These are phyloP conservation scores for Chlamydomonas eustigma DNA, from an alignment of 139 green algal genomes.

Conservation along the genomic window DNA sequence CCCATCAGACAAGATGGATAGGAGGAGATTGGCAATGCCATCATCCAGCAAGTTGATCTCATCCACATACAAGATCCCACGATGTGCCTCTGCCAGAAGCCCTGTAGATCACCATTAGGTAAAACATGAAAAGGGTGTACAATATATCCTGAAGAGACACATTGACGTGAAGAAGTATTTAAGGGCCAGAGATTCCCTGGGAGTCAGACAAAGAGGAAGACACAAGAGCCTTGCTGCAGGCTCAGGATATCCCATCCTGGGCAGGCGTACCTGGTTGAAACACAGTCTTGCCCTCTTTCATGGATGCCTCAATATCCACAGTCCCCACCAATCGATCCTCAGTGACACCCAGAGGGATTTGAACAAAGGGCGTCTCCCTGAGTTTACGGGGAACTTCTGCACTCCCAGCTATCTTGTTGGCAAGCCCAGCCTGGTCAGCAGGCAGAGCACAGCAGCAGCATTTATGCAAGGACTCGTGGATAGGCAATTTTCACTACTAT, in stretches of 20 bases:
- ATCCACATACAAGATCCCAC: conserved; percentile 65
- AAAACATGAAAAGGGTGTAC: too few relatives aligned
- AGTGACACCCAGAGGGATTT: conserved; percentile 97
- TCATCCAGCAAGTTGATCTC: conserved; percentile 98
- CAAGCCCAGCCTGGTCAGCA: not conserved
- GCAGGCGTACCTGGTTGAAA: conserved; percentile 97
- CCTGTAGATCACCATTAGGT: too few relatives aligned
- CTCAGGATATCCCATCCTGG: too few relatives aligned
- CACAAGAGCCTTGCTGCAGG: not conserved
- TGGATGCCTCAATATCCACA: conserved; percentile 97
- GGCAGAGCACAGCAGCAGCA: too few relatives aligned
- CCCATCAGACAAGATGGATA: conserved; percentile 91
- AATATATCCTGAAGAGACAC: too few relatives aligned
- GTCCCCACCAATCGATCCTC: conserved; percentile 97
- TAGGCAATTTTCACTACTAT: too few relatives aligned
- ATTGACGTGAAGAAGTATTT: too few relatives aligned
- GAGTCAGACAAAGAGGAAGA: too few relatives aligned
- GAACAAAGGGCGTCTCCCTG: conserved; percentile 84
- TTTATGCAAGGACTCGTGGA: too few relatives aligned
- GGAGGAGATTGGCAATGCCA: conserved; percentile 96
- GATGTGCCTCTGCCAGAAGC: conserved; percentile 85
- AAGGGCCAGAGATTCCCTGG: too few relatives aligned
- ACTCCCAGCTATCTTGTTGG: conserved; percentile 33
- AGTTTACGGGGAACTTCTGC: conserved; percentile 51
- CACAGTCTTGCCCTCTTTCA: conserved; percentile 94